Evolutionary conservation across 257 asterid species (phyloP), one percentile per base, ranked within the genome.

Genomic region (Penstemon barbatus): DNA sequence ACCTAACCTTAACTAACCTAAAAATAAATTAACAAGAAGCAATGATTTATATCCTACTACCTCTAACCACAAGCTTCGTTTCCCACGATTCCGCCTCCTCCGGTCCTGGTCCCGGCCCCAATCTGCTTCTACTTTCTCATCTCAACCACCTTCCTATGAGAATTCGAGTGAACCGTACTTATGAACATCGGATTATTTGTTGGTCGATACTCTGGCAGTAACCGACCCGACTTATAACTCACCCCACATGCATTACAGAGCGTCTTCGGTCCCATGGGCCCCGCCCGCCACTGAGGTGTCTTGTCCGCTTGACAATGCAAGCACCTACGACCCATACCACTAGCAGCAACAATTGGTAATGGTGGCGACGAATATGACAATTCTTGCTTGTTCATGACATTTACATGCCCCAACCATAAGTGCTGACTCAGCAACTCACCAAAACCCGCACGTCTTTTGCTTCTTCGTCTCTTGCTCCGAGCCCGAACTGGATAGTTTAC

Each of bases 211-310:
- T 91, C 97, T 0, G 97, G 96, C 58, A 91, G 75, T 4, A 91
- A 83, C 6, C 97, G 88, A 1, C 97, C 97, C 0, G 96, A 88
- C 82, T 88, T 90, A 65, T 73, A 90, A 62, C 97, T 78, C 55
- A 90, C 97, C 33, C 97, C 97, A 55, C 97, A 91, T 1, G 97
- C 96, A 25, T 90, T 90, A 74, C 97, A 90, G 18, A 91, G 84
- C 0, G 97, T 88, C 41, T 91, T 91, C 0, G 92, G 91, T 3
- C 97, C 97, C 83, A 77, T 81, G 0, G 97, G 97, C 0, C 97
- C 97, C 0, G 95, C 95, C 49, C 97, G 66, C 97, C 97, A 91
- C 63, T 88, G 96, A 0, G 97, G 97, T 2, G 97, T 91, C 81
- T 88, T 83, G 61, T 86, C 96, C 1, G 89, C 75, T 38, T 85